Evolutionary conservation across 306 rosid species (phyloP).

Genomic region (Prinsepia uniflora): DNA sequence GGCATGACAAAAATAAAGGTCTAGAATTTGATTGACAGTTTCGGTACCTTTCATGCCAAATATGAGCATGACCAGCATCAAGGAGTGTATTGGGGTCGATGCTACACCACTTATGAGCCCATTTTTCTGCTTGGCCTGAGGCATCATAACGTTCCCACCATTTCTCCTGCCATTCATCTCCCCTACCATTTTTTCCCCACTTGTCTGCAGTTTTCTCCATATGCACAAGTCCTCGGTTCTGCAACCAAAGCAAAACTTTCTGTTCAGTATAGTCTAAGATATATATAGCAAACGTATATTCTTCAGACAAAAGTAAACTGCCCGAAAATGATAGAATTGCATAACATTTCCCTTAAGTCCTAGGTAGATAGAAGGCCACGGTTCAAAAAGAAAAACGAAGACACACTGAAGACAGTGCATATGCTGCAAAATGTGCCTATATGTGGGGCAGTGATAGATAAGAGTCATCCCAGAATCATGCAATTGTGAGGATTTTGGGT

Average conservation of each 20-base stretch:
- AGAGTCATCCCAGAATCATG: not conserved
- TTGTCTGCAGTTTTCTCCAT: conserved; percentile 96
- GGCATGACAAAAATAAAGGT: not conserved
- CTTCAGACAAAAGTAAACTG: not conserved
- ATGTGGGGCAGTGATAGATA: not conserved
- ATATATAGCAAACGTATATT: not conserved
- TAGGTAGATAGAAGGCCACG: not conserved
- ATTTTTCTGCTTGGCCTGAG: conserved; percentile 78
- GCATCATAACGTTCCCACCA: conserved; percentile 84
- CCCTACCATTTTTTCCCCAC: conserved; percentile 85
- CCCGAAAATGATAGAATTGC: not conserved
- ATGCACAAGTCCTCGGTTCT: conserved; percentile 71
- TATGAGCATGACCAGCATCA: conserved; percentile 90
- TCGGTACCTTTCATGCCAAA: conserved; percentile 93
- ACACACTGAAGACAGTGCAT: not conserved
- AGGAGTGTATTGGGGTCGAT: conserved; percentile 79
- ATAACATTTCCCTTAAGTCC: too few species aligned
- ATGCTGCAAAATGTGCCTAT: not conserved
- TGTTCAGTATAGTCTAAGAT: not conserved
- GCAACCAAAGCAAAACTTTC: conserved; percentile 30
- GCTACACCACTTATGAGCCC: conserved; percentile 97
- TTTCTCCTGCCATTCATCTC: conserved; percentile 92
- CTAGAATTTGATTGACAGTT: not conserved
- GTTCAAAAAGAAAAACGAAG: not conserved
- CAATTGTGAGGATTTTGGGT: not conserved